Conservation (phyloP, 1,284 basidiomycete species). For the Phellopilus nigrolimitatus region DNA sequence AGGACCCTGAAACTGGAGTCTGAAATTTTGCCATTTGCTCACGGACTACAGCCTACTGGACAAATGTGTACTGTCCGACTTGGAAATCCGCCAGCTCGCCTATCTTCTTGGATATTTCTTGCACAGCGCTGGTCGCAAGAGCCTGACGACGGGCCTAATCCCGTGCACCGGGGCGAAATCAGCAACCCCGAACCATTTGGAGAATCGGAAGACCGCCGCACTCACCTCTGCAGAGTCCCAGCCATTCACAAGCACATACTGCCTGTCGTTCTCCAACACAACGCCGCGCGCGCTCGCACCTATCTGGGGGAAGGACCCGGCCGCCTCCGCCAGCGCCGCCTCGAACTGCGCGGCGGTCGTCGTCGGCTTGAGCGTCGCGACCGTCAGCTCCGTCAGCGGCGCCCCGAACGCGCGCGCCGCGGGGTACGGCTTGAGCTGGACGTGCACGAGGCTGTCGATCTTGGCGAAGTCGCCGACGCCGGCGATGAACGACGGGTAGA, state of each 20-base stretch:
- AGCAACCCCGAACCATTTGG: not conserved
- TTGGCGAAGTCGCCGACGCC: slow-evolving; percentile 9
- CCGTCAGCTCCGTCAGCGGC: slow-evolving; percentile 12
- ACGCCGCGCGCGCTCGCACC: not conserved
- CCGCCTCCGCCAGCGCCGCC: not conserved
- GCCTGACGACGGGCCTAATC: not conserved
- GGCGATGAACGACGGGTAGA: slow-evolving; percentile 15
- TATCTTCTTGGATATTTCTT: not conserved
- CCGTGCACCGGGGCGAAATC: not conserved
- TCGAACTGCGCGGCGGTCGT: not conserved
- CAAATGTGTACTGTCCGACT: not conserved
- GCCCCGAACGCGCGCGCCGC: slow-evolving; percentile 6
- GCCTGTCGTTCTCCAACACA: not conserved
- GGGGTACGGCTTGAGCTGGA: slow-evolving; percentile 9
- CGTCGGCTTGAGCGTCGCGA: slow-evolving; percentile 10
- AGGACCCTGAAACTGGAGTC: no score
- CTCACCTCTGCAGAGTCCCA: slow-evolving; percentile 13
- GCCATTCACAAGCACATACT: slow-evolving; percentile 7
- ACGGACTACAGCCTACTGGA: no score
- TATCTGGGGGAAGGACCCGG: not conserved
- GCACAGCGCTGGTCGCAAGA: not conserved
- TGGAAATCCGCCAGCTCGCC: not conserved
- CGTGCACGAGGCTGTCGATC: slow-evolving; percentile 13
- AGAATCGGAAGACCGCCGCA: not conserved
- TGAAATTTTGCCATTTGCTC: no score